Base-by-base conservation (phyloP, 108 stramenopile species). In the Conticribra guillardii region DNA sequence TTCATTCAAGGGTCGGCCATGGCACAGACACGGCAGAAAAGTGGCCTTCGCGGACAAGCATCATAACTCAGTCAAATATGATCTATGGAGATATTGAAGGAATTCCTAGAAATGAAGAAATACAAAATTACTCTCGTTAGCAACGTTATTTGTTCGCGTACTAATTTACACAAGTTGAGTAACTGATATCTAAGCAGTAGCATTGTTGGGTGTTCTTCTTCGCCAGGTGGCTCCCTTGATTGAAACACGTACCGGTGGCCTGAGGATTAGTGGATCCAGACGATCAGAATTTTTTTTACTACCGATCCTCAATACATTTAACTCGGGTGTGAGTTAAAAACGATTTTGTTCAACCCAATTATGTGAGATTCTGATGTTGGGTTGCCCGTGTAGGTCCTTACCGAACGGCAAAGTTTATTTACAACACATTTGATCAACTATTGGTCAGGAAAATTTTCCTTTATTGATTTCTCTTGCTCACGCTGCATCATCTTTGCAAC, bases 401-500 rank as follows among this genome's bases (percentile, higher is more conserved):
- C 33, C 28, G 23, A 53, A 50, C 34, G 19, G 30, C 22, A 53
- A 18, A 53, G 5, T 28, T 51, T 15, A 57, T 0, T 5, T 32
- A 1, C 16, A 19, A 34, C 31, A 16, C 23, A 1, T 9, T 41
- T 3, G 19, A 67, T 41, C 22, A 22, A 67, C 50, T 34, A 64
- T 47, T 64, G 44, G 8, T 29, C 53, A 33, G 53, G 30, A 27
- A 71, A 71, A 45, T 58, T 57, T 60, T 70, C 62, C 48, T 79
- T 50, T 59, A 79, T 81, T 19, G 81, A 78, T 46, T 76, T 80
- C 51, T 84, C 77, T 70, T 82, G 82, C 34, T 88, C 72, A 27
- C 74, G 55, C 68, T 82, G 74, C 85, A 96, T 81, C 87, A 93
- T 80, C 14, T 69, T 58, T 48, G 87, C 74, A 74, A 93, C 87